These are phyloP conservation scores for Termitomyces sp. DNA, from an alignment of 768 basidiomycete species.

Conservation along the genomic window DNA sequence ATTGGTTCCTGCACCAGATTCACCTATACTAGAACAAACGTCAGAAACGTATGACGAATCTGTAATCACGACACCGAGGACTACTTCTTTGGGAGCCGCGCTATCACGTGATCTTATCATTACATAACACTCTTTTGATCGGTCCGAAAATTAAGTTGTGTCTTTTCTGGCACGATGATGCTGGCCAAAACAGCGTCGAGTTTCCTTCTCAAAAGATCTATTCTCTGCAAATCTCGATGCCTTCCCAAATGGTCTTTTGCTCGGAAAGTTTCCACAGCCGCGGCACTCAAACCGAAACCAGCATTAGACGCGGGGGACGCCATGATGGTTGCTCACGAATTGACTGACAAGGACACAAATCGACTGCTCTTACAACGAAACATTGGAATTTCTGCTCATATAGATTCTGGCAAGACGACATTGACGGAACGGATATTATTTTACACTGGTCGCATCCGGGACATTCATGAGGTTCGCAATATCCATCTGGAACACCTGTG, in stretches of 20 bases:
- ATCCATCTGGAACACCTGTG: conserved; percentile 15
- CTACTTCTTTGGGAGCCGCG: too few relatives aligned
- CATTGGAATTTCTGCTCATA: conserved; percentile 94
- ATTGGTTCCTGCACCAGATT: too few relatives aligned
- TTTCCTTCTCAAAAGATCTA: conserved; percentile 6
- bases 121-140: not conserved
- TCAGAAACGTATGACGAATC: too few relatives aligned
- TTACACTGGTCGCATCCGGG: conserved; percentile 92
- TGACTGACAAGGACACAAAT: conserved; percentile 60
- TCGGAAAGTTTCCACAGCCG: conserved; percentile 38
- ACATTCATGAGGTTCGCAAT: conserved; percentile 87
- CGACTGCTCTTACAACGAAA: conserved; percentile 80
- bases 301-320: conserved; percentile 8
- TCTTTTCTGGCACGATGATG: conserved; percentile 9
- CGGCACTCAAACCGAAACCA: conserved; percentile 30
- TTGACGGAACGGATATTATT: conserved; percentile 93
- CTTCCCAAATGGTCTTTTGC: conserved; percentile 1
- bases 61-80: too few relatives aligned
- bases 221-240: conserved; percentile 2
- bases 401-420: conserved; percentile 97
- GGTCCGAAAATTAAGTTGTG: not conserved
- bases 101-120: not conserved
- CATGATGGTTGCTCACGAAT: conserved; percentile 29
- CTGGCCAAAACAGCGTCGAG: conserved; percentile 16
- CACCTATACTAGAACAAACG: too few relatives aligned